Percentiles rank a stretch among this genome's conserved stretches.
These are phyloP conservation scores for Termitomyces sp. DNA, from an alignment of 768 basidiomycete species.

Conservation along the genomic window DNA sequence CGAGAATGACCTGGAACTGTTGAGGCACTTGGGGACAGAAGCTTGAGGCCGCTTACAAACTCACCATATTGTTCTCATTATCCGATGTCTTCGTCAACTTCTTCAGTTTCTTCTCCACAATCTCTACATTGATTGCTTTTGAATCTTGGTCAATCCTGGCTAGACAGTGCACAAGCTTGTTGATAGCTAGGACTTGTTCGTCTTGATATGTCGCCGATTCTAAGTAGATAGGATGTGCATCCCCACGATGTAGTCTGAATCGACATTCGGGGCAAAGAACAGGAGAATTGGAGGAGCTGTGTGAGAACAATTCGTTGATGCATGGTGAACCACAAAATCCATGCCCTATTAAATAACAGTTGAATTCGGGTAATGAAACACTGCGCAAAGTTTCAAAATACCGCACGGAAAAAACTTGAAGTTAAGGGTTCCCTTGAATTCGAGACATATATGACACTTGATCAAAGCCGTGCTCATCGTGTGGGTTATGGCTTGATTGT, in stretches of 20 bases:
- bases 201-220: constrained; percentile 22
- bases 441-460: constrained; percentile 23
- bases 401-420: constrained; percentile 31
- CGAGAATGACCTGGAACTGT: constrained; percentile 21
- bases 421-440: constrained; percentile 15
- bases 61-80: constrained; percentile 22
- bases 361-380: background rate
- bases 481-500: background rate
- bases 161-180: constrained; percentile 25
- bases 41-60: constrained; percentile 8
- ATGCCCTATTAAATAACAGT: constrained; percentile 25
- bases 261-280: constrained; percentile 17
- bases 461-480: background rate
- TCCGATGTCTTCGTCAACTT: constrained; percentile 20
- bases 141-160: constrained; percentile 26
- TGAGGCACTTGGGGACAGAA: background rate
- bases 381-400: constrained; percentile 10
- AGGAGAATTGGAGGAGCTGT: background rate
- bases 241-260: constrained; percentile 7
- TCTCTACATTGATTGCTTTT: constrained; percentile 28
- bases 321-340: constrained; percentile 32
- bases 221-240: constrained; percentile 14
- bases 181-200: constrained; percentile 20
- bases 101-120: constrained; percentile 27
- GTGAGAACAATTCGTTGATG: constrained; percentile 18